phyloP scores from a whole-genome alignment of 1,139 yeast species.

The Schwanniomyces etchellsii region DNA sequence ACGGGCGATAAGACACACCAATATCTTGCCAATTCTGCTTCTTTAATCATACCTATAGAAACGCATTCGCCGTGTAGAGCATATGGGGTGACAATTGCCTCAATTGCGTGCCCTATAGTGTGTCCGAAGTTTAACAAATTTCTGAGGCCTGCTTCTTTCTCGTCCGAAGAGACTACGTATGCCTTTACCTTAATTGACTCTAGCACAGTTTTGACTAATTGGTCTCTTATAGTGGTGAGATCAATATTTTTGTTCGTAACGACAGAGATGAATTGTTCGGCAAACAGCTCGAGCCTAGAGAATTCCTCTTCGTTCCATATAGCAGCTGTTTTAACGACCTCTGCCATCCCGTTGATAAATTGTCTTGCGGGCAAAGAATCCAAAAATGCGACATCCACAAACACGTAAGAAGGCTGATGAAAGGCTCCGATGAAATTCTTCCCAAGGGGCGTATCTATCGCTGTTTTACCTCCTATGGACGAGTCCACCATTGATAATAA shows the following conservation, averaged over 20 bases:
- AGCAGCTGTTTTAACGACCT: slow-evolving; percentile 96
- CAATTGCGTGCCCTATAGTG: slow-evolving; percentile 97
- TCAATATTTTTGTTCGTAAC: slow-evolving; percentile 46
- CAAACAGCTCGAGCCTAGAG: slow-evolving; percentile 71
- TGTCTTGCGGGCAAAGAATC: slow-evolving; percentile 89
- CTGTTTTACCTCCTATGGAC: slow-evolving; percentile 97
- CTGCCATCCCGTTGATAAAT: slow-evolving; percentile 97
- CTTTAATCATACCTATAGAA: slow-evolving; percentile 87
- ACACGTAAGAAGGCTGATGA: slow-evolving; percentile 90
- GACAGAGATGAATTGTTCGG: slow-evolving; percentile 60
- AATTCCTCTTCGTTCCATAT: slow-evolving; percentile 94
- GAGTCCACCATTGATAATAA: slow-evolving; percentile 97
- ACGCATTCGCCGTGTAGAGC: slow-evolving; percentile 98
- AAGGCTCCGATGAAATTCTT: slow-evolving; percentile 96
- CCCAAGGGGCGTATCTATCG: slow-evolving; percentile 96
- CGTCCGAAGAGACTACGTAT: slow-evolving; percentile 88
- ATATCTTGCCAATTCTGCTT: slow-evolving; percentile 90
- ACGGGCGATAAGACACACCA: slow-evolving; percentile 86
- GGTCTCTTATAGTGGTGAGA: slow-evolving; percentile 61
- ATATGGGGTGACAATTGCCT: slow-evolving; percentile 92
- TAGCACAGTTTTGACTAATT: slow-evolving; percentile 70
- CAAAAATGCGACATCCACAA: slow-evolving; percentile 83
- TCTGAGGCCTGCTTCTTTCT: slow-evolving; percentile 91
- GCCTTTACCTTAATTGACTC: slow-evolving; percentile 92
- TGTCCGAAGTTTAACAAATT: slow-evolving; percentile 94